Evolutionary conservation across 306 rosid genomes (phyloP).

Genomic region (Pyrus bretschneideri): DNA sequence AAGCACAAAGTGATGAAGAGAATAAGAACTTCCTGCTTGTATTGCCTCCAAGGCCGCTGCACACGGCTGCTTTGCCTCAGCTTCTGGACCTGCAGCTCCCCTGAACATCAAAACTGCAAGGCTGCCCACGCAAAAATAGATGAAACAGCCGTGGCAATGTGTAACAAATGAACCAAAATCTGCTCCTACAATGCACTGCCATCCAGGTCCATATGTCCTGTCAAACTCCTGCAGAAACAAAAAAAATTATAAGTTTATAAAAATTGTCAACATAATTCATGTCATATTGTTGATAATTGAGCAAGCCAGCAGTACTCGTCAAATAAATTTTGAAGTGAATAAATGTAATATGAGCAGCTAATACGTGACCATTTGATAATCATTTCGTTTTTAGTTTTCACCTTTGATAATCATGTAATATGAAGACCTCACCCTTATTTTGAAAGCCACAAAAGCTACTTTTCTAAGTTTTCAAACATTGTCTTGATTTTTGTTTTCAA

Average conservation of each 20-base stretch:
- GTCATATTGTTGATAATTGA: not conserved
- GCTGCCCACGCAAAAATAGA: conserved; percentile 64
- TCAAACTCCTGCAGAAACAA: conserved; percentile 63
- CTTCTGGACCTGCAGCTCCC: conserved; percentile 49
- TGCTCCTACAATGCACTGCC: conserved; percentile 92
- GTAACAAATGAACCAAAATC: conserved; percentile 95
- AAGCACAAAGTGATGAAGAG: not conserved
- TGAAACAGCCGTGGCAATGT: conserved; percentile 69
- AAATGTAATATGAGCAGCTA: too few relatives aligned
- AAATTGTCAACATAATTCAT: not conserved
- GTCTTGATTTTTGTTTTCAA: not conserved
- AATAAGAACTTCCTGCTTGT: conserved; percentile 14
- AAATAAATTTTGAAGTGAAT: not conserved
- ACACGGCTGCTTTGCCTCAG: conserved; percentile 36
- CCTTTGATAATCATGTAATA: too few relatives aligned
- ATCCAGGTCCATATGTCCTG: conserved; percentile 54
- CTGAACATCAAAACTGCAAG: conserved; percentile 72
- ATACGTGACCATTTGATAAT: too few relatives aligned
- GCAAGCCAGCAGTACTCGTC: not conserved
- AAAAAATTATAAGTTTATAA: too few relatives aligned
- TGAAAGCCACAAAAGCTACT: not conserved
- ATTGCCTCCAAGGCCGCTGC: conserved; percentile 32
- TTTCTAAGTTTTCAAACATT: not conserved
- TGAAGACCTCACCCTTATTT: not conserved
- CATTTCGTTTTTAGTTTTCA: too few relatives aligned